A percentile compares a stretch with the other conserved stretches of the same genome.
These are phyloP conservation scores for Leccinum subtestaceum DNA, from an alignment of 768 basidiomycete genomes.

Conservation along the genomic window DNA sequence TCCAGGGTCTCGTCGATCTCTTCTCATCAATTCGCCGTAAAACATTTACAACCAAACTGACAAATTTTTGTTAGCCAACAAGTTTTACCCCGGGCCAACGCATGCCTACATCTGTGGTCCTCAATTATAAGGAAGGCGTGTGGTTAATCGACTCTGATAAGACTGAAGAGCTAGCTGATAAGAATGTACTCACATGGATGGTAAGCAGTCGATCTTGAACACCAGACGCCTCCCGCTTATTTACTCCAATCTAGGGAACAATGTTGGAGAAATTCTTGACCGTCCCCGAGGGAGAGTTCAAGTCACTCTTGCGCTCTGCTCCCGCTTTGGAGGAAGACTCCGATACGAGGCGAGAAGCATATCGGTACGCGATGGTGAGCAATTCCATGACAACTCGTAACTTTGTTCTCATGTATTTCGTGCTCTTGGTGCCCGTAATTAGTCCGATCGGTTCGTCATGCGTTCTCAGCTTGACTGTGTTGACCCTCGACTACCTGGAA, in stretches of 20 bases:
- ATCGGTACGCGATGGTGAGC: conserved; percentile 79
- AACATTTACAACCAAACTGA: conserved; percentile 3
- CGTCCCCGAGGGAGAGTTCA: conserved; percentile 59
- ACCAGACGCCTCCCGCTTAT: not conserved
- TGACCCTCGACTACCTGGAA: conserved; percentile 78
- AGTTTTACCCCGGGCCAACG: conserved; percentile 77
- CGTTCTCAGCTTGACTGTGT: conserved; percentile 93
- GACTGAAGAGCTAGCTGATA: conserved; percentile 41
- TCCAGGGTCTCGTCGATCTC: not conserved
- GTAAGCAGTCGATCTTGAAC: conserved; percentile 32
- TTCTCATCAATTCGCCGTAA: not conserved
- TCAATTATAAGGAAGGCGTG: conserved; percentile 63
- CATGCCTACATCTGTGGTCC: conserved; percentile 66
- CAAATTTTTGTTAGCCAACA: conserved; percentile 39
- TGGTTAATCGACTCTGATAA: conserved; percentile 65
- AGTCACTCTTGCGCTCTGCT: conserved; percentile 44
- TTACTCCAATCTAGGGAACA: conserved; percentile 57
- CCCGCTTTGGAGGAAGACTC: conserved; percentile 26
- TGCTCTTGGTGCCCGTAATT: not conserved
- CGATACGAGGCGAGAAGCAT: conserved; percentile 61
- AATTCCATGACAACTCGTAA: not conserved
- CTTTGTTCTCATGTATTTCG: not conserved
- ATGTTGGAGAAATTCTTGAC: conserved; percentile 90
- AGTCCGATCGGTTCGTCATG: conserved; percentile 68
- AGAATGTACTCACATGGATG: conserved; percentile 77